phyloP scores from a whole-genome alignment of 106 monocot genomes.

The Amphibolis antarctica region DNA sequence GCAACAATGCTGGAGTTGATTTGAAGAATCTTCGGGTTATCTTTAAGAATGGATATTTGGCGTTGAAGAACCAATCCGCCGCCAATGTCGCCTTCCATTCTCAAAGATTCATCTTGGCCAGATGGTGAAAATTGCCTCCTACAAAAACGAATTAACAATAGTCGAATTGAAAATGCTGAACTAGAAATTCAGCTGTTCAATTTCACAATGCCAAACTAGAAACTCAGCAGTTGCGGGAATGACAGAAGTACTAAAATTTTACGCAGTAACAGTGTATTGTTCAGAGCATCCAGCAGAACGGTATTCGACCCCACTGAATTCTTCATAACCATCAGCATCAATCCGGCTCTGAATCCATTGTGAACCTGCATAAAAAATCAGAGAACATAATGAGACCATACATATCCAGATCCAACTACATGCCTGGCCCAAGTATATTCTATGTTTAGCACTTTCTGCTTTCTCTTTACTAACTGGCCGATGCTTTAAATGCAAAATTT shows the following conservation, averaged over 20 bases:
- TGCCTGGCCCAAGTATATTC: background rate
- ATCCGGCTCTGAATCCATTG: conserved; percentile 88
- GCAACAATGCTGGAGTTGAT: conserved; percentile 71
- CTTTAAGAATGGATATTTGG: conserved; percentile 58
- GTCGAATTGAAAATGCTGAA: too few relatives aligned
- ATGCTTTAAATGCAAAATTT: too few relatives aligned
- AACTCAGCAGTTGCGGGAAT: too few relatives aligned
- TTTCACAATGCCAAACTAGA: too few relatives aligned
- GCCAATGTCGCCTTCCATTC: conserved; percentile 91
- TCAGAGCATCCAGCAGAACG: conserved; percentile 91
- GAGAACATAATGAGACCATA: background rate
- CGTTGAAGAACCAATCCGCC: conserved; percentile 76
- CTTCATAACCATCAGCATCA: conserved; percentile 82
- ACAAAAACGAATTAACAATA: background rate
- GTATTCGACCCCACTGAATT: conserved; percentile 86
- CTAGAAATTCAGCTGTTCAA: too few relatives aligned
- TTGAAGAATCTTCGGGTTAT: conserved; percentile 35
- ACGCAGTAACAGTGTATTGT: conserved; percentile 65
- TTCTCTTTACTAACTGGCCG: too few relatives aligned
- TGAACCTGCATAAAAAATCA: conserved; percentile 22
- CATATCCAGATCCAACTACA: background rate
- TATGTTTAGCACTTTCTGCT: background rate
- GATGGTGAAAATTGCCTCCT: conserved; percentile 65
- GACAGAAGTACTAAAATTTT: conserved; percentile 3
- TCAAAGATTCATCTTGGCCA: conserved; percentile 65